These are phyloP conservation scores for Pseudogymnoascus sp. DNA, from an alignment of 2,329 filamentous ascomycete genomes.

Conservation along the genomic window DNA sequence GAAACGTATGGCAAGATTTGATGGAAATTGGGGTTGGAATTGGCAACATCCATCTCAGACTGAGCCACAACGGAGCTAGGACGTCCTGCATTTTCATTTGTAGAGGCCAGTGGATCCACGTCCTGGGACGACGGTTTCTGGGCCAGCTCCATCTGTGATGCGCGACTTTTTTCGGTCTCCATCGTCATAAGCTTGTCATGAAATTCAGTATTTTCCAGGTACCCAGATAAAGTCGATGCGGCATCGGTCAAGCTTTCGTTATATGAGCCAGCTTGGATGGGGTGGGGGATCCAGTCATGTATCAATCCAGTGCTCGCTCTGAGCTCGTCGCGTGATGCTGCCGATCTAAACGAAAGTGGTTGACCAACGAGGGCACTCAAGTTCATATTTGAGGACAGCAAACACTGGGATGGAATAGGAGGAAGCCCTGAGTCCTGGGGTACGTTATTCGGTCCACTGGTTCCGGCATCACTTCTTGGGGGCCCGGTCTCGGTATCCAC, in stretches of 20 bases:
- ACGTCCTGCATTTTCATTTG: background rate
- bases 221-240: background rate
- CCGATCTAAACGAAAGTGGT: slow-evolving; percentile 15
- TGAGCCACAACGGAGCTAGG: background rate
- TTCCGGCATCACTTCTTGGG: background rate
- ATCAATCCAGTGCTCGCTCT: background rate
- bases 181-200: background rate
- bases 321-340: background rate
- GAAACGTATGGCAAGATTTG: slow-evolving; percentile 11
- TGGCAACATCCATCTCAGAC: background rate
- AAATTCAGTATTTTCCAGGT: slow-evolving; percentile 4
- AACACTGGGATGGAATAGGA: slow-evolving; percentile 29
- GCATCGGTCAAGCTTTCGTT: slow-evolving; percentile 10
- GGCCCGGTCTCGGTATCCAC: background rate
- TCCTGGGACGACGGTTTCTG: background rate
- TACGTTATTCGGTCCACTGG: slow-evolving; percentile 21
- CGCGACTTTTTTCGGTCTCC: background rate
- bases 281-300: slow-evolving; percentile 8
- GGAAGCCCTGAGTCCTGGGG: slow-evolving; percentile 23
- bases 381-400: slow-evolving; percentile 27
- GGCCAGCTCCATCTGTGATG: background rate
- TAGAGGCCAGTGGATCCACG: background rate
- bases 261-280: slow-evolving; percentile 15
- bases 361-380: slow-evolving; percentile 23
- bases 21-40: background rate